These are phyloP conservation scores for Pulveroboletus sp. DNA, from an alignment of 768 basidiomycete genomes.

Conservation along the genomic window DNA sequence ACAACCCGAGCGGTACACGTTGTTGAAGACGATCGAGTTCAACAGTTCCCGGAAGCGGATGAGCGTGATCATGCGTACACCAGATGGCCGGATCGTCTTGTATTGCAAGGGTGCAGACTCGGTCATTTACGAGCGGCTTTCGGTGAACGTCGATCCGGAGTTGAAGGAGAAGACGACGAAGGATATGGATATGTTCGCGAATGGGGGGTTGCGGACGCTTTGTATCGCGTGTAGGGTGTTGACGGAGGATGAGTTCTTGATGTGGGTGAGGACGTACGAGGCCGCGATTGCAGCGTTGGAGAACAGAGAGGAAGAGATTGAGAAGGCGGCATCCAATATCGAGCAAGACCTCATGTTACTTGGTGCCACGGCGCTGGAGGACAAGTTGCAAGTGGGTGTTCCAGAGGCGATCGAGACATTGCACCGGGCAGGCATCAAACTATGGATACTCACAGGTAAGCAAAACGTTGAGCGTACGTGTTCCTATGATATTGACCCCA, in stretches of 20 bases:
- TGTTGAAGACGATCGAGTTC: conserved; percentile 87
- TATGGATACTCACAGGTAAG: conserved; percentile 94
- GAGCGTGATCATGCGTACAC: conserved; percentile 86
- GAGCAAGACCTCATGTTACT: conserved; percentile 83
- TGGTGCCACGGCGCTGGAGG: conserved; percentile 94
- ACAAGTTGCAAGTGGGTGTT: conserved; percentile 96
- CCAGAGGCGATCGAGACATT: conserved; percentile 93
- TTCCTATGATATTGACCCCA: not conserved
- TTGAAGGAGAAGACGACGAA: conserved; percentile 76
- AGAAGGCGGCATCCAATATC: conserved; percentile 79
- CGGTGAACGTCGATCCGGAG: conserved; percentile 66
- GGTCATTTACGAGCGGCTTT: conserved; percentile 86
- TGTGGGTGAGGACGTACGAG: conserved; percentile 81
- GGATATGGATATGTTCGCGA: conserved; percentile 94
- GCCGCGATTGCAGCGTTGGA: conserved; percentile 72
- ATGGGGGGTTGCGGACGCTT: conserved; percentile 86
- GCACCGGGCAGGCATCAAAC: conserved; percentile 91
- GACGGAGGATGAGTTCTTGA: conserved; percentile 78
- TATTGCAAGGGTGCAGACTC: conserved; percentile 98
- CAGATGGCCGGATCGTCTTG: conserved; percentile 77
- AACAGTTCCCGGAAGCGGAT: conserved; percentile 93
- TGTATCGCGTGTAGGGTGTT: conserved; percentile 83
- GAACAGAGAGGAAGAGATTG: conserved; percentile 88
- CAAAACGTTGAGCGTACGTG: conserved; percentile 9
- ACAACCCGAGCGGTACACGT: conserved; percentile 75